Conservation (phyloP, 371 early-diverging fungal species). For the Dentiscutata heterogama region DNA sequence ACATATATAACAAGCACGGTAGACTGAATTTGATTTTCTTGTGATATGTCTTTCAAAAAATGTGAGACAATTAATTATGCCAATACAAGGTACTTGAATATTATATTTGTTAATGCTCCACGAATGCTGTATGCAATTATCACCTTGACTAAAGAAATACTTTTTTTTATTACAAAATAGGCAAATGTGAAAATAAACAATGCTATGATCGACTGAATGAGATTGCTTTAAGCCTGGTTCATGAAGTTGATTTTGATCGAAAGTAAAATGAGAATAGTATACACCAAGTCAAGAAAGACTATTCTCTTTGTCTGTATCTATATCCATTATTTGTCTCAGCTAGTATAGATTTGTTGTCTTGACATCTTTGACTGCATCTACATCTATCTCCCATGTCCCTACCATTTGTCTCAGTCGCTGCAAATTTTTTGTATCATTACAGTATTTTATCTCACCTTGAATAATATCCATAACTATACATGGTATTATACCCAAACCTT, state of each 20-base stretch:
- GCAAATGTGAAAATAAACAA: neutral
- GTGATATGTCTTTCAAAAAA: neutral
- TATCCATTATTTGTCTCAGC: too few species aligned
- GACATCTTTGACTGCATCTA: neutral
- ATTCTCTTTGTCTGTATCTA: too few species aligned
- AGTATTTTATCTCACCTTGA: neutral
- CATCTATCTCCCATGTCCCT: too few species aligned
- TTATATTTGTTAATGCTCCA: neutral
- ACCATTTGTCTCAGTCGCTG: neutral
- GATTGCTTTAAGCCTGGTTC: too few species aligned
- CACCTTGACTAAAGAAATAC: neutral
- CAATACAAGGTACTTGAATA: conserved; percentile 25
- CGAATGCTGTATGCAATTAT: neutral
- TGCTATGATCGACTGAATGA: too few species aligned
- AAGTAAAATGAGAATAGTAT: neutral
- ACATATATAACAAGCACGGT: too few species aligned
- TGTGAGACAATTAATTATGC: neutral
- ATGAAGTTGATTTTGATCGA: neutral
- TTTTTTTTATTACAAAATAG: neutral
- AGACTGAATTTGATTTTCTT: neutral
- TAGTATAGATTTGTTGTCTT: neutral
- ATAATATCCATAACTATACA: conserved; percentile 22
- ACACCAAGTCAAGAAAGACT: neutral
- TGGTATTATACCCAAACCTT: neutral
- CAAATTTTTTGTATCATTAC: neutral